Evolutionary conservation across 2,329 filamentous ascomycete species (phyloP), one percentile per base, ranked within the genome.

Genomic region (Talaromyces islandicus): DNA sequence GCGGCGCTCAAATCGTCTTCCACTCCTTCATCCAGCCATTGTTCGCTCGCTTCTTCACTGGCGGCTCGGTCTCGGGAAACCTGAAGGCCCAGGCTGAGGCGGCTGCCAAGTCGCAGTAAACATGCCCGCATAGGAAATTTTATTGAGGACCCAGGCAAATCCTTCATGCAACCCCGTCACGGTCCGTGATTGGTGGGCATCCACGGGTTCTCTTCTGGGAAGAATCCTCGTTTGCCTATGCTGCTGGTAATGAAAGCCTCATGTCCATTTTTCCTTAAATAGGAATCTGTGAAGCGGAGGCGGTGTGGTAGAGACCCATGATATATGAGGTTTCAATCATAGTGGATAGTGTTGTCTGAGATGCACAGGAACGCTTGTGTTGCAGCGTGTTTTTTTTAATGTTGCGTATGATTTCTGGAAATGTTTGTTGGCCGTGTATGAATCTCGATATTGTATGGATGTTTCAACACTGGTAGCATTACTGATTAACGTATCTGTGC

Each of bases 1-100:
- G 94, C 75, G 94, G 94, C 75, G 93, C 94, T 71, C 92, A 97
- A 78, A 80, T 97, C 73, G 84, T 99, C 81, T 99, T 97, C 90
- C 89, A 91, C 78, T 96, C 92, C 65, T 91, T 97, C 85, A 80
- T 99, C 75, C 87, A 90, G 75, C 94, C 94, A 69, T 86, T 95
- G 71, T 89, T 97, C 75, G 85, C 91, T 76, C 91, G 92, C 78
- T 95, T 97, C 87, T 99, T 97, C 84, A 78, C 81, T 70, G 75
- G 78, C 69, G 84, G 84, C 71, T 90, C 89, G 64, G 91, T 92
- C 71, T 89, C 92, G 70, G 86, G 91, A 75, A 90, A 91, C 80
- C 89, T 97, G 72, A 91, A 91, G 69, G 88, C 90, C 71, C 91
- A 94, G 85, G 91, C 88, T 76, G 91, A 93, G 72, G 84, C 88